phyloP scores from a whole-genome alignment of 352 stramenopile genomes.

The Phytophthora europaea region DNA sequence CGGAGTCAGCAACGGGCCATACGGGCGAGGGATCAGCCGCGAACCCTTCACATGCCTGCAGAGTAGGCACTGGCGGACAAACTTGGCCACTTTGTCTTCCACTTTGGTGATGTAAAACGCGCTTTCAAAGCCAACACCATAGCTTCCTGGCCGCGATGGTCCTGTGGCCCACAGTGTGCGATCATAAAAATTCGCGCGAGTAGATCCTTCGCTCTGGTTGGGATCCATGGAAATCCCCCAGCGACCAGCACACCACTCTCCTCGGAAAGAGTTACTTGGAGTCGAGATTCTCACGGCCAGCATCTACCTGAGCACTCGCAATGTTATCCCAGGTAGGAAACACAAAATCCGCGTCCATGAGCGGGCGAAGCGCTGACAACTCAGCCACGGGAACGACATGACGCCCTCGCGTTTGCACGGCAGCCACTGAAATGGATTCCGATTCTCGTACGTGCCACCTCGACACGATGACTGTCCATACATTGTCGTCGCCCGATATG shows the following conservation, averaged over 20 bases:
- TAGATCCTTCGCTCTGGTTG: background rate
- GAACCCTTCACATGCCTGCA: background rate
- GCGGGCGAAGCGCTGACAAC: background rate
- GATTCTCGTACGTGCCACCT: background rate
- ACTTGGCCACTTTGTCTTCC: background rate
- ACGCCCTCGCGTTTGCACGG: background rate
- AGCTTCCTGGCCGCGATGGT: background rate
- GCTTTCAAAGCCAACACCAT: background rate
- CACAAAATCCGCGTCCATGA: background rate
- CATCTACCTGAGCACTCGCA: slow-evolving; percentile 27
- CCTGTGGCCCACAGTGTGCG: background rate
- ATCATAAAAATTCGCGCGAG: background rate
- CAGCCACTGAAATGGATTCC: background rate
- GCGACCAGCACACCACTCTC: background rate
- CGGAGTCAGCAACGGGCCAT: background rate
- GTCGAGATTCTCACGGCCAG: background rate
- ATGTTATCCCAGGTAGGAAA: background rate
- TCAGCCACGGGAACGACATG: background rate
- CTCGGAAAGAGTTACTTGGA: background rate
- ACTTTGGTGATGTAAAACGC: background rate
- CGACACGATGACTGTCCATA: slow-evolving; percentile 1
- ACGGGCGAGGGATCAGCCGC: background rate
- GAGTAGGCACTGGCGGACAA: background rate
- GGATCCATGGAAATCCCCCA: slow-evolving; percentile 6
- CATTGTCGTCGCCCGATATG: background rate